These are phyloP conservation scores for Cupressus sempervirens DNA, from an alignment of 75 land plant genomes.

Conservation along the genomic window DNA sequence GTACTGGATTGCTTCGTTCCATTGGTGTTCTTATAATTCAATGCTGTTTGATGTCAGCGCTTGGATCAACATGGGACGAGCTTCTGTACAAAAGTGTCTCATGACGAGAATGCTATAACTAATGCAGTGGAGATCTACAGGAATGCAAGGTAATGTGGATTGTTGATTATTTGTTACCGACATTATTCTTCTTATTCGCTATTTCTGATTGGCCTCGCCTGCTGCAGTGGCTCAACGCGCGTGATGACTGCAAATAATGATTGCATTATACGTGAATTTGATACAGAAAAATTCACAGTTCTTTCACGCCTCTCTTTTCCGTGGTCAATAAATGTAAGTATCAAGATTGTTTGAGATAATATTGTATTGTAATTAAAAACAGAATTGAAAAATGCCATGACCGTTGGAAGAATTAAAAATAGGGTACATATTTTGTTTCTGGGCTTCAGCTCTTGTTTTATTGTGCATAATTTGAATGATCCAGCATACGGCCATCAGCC, in stretches of 20 bases:
- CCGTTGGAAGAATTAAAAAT: not conserved
- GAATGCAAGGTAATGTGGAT: slow-evolving; percentile 42
- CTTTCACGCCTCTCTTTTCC: slow-evolving; percentile 56
- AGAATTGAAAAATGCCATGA: not conserved
- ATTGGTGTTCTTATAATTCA: not conserved
- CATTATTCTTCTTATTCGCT: not conserved
- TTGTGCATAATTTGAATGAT: not conserved
- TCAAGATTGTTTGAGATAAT: not conserved
- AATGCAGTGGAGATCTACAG: slow-evolving; percentile 80
- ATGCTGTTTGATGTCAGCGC: slow-evolving; percentile 39
- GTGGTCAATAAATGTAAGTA: slow-evolving; percentile 96
- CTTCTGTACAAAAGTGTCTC: slow-evolving; percentile 77
- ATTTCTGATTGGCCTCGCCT: slow-evolving; percentile 11
- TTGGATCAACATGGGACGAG: slow-evolving; percentile 68
- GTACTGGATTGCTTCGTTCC: not conserved
- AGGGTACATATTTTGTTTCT: not conserved
- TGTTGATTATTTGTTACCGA: too few relatives aligned
- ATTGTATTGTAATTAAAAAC: not conserved
- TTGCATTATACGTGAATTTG: slow-evolving; percentile 75
- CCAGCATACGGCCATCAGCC: slow-evolving; percentile 89
- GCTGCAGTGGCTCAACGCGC: slow-evolving; percentile 64
- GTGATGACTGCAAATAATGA: slow-evolving; percentile 90
- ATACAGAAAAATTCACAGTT: slow-evolving; percentile 59
- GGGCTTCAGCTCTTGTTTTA: not conserved
- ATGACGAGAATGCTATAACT: slow-evolving; percentile 87